phyloP scores from a whole-genome alignment of 768 basidiomycete species.

The Trametes cinnabarina region DNA sequence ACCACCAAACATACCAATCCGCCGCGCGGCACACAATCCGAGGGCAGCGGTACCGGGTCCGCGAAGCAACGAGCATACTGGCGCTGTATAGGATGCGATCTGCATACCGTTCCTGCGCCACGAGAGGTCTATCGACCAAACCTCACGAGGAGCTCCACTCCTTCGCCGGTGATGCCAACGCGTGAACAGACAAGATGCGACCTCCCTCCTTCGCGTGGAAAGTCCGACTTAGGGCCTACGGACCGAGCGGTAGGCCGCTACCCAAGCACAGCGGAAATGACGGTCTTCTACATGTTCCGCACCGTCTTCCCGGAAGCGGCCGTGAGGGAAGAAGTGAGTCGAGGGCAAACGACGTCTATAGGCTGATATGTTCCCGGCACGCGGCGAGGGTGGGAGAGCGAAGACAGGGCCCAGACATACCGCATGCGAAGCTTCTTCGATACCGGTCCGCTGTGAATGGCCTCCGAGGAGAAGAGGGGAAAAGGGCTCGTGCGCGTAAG shows the following conservation, averaged over 20 bases:
- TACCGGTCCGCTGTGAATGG: background rate
- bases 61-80: too few species aligned
- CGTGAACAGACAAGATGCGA: too few species aligned
- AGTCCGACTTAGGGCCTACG: constrained; percentile 10
- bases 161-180: too few species aligned
- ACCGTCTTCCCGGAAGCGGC: background rate
- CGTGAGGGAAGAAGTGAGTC: background rate
- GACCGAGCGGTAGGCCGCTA: background rate
- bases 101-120: too few species aligned
- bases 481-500: too few species aligned
- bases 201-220: constrained; percentile 8
- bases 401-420: background rate
- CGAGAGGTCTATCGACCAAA: too few species aligned
- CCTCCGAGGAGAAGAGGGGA: too few species aligned
- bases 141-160: too few species aligned
- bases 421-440: background rate
- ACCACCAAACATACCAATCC: too few species aligned
- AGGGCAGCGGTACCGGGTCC: too few species aligned
- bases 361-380: background rate
- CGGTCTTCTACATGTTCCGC: background rate
- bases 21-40: too few species aligned
- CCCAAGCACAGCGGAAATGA: background rate
- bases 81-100: too few species aligned
- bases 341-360: background rate
- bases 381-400: background rate